Percentiles rank a stretch among this genome's conserved stretches.
Conservation (phyloP, 2,329 filamentous ascomycete species). For the Simplicillium aogashimaense region DNA sequence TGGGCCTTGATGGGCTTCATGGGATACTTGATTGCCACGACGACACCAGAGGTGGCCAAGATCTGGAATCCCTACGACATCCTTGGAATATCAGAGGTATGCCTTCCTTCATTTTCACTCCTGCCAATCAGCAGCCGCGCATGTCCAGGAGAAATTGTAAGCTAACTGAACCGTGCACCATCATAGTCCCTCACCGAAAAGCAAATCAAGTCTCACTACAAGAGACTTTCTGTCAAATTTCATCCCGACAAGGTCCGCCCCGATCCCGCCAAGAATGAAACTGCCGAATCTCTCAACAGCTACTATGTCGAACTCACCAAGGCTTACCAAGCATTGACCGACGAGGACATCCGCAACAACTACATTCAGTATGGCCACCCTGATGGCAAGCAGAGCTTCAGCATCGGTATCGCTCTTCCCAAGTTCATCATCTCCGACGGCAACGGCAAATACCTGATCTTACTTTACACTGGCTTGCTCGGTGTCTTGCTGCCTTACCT, state of each 20-base stretch:
- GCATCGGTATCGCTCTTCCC: constrained; percentile 92
- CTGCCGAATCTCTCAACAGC: constrained; percentile 71
- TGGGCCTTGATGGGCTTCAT: constrained; percentile 83
- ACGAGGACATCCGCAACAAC: constrained; percentile 95
- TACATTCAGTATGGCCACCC: constrained; percentile 93
- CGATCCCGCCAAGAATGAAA: constrained; percentile 81
- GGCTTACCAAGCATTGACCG: constrained; percentile 94
- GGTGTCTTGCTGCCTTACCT: constrained; percentile 86
- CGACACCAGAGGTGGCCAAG: constrained; percentile 60
- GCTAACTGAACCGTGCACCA: background rate
- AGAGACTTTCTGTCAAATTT: constrained; percentile 70
- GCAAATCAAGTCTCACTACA: constrained; percentile 87
- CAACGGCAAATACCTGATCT: constrained; percentile 88
- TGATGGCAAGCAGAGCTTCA: constrained; percentile 96
- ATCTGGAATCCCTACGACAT: constrained; percentile 98
- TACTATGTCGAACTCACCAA: constrained; percentile 93
- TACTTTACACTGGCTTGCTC: constrained; percentile 80
- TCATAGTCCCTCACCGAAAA: constrained; percentile 75
- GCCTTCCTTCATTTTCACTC: constrained; percentile 11
- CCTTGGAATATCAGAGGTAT: constrained; percentile 71
- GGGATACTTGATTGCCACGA: constrained; percentile 80
- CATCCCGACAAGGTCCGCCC: constrained; percentile 91
- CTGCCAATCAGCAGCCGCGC: background rate
- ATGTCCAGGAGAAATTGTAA: background rate
- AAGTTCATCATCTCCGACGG: constrained; percentile 88